Evolutionary conservation across 108 stramenopile species (phyloP).

Genomic region (Cyclotella sp.): DNA sequence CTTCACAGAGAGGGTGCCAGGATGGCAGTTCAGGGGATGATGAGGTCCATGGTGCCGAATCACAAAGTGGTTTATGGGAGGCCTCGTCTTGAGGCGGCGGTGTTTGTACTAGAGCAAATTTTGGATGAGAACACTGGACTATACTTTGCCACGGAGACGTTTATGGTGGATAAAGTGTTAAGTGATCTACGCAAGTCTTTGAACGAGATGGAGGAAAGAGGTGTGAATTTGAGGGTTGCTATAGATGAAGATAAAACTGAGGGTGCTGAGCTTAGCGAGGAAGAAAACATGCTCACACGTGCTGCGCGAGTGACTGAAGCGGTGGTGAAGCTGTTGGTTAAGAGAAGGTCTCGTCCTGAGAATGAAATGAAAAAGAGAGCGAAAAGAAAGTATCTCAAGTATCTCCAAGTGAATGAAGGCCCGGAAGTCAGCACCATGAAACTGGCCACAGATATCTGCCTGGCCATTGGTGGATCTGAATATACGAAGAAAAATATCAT

Average conservation of each 20-base stretch:
- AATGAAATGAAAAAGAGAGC: conserved; percentile 59
- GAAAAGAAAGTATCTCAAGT: conserved; percentile 33
- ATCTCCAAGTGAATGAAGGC: conserved; percentile 39
- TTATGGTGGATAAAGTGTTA: conserved; percentile 46
- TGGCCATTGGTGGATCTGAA: conserved; percentile 26
- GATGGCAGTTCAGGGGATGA: conserved; percentile 49
- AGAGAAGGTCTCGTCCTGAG: conserved; percentile 46
- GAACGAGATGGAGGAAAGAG: conserved; percentile 39
- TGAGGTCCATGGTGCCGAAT: conserved; percentile 42
- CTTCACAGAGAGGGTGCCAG: conserved; percentile 28
- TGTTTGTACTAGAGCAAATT: conserved; percentile 38
- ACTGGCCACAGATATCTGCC: conserved; percentile 42
- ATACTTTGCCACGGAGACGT: conserved; percentile 39
- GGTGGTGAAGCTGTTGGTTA: conserved; percentile 33
- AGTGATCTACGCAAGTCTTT: conserved; percentile 22
- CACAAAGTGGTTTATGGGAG: conserved; percentile 44
- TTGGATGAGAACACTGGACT: conserved; percentile 44
- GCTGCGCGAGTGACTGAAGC: conserved; percentile 21
- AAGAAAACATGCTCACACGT: conserved; percentile 19
- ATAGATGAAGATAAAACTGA: conserved; percentile 7
- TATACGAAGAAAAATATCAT: conserved; percentile 28
- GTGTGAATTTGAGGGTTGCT: conserved; percentile 23
- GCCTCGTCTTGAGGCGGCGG: conserved; percentile 22
- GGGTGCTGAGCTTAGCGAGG: conserved; percentile 3
- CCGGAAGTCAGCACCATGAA: conserved; percentile 37